A percentile compares a stretch with the other conserved stretches of the same genome.
Conservation (phyloP, 768 basidiomycete genomes). For the Gloeopeniophorella convolvens region DNA sequence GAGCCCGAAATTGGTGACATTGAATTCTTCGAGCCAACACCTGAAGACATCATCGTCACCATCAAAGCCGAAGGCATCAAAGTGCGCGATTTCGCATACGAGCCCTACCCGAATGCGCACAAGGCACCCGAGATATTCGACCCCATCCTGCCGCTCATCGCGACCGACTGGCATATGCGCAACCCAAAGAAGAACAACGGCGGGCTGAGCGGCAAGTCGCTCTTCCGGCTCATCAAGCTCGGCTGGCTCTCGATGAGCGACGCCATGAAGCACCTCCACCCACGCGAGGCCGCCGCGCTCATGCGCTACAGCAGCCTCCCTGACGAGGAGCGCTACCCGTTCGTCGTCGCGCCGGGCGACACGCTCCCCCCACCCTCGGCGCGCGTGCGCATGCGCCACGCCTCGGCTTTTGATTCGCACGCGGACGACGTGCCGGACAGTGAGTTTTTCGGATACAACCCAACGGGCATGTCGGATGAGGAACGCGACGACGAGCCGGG, state of each 20-base stretch:
- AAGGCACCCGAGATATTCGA: slow-evolving; percentile 24
- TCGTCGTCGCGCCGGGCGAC: slow-evolving; percentile 10
- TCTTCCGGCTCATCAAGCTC: slow-evolving; percentile 25
- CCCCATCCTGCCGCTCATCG: slow-evolving; percentile 22
- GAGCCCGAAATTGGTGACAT: slow-evolving; percentile 17
- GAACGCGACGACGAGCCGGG: too few species aligned
- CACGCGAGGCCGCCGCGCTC: slow-evolving; percentile 20
- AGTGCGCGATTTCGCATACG: slow-evolving; percentile 29
- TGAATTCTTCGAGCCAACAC: slow-evolving; percentile 9
- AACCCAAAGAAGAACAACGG: slow-evolving; percentile 5
- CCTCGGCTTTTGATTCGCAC: slow-evolving; percentile 3
- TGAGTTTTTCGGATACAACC: slow-evolving; percentile 19
- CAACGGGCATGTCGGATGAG: slow-evolving; percentile 2
- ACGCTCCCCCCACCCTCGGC: slow-evolving; percentile 24
- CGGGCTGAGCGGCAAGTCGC: slow-evolving; percentile 19
- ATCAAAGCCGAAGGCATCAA: slow-evolving; percentile 26
- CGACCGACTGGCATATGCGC: slow-evolving; percentile 28
- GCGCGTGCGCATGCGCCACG: slow-evolving; percentile 20
- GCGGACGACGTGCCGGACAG: slow-evolving; percentile 22
- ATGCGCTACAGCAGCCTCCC: slow-evolving; percentile 22
- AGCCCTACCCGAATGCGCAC: slow-evolving; percentile 6
- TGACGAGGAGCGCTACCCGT: slow-evolving; percentile 22
- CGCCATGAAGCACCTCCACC: slow-evolving; percentile 21
- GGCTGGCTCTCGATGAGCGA: slow-evolving; percentile 27
- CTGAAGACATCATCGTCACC: slow-evolving; percentile 1